These are phyloP conservation scores for Fraxinus americana DNA, from an alignment of 257 asterid species.

Conservation along the genomic window DNA sequence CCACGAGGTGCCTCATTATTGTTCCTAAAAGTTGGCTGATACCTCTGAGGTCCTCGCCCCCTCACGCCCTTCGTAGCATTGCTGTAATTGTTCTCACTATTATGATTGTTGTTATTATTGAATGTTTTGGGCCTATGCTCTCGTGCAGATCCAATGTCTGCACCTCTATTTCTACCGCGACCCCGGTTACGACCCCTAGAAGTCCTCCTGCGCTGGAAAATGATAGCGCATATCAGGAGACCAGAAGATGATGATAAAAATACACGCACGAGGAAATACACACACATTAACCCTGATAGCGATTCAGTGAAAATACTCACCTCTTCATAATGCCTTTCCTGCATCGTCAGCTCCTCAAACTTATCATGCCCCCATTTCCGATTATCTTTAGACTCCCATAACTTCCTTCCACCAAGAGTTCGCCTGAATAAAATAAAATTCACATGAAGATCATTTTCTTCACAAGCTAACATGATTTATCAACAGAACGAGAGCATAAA, in stretches of 20 bases:
- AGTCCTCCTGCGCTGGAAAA: slow-evolving; percentile 69
- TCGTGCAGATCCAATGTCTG: slow-evolving; percentile 54
- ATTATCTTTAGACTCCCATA: slow-evolving; percentile 95
- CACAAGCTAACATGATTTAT: neutral
- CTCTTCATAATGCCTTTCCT: slow-evolving; percentile 69
- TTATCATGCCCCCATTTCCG: slow-evolving; percentile 99
- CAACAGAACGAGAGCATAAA: neutral
- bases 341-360: slow-evolving; percentile 80
- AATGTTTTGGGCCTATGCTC: slow-evolving; percentile 57
- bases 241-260: slow-evolving; percentile 1
- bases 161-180: slow-evolving; percentile 66
- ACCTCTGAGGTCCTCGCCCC: slow-evolving; percentile 93
- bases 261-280: slow-evolving; percentile 3
- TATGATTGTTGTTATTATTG: slow-evolving; percentile 40
- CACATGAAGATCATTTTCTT: neutral
- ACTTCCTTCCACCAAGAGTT: slow-evolving; percentile 79
- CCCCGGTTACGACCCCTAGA: slow-evolving; percentile 75
- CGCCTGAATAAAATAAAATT: slow-evolving; percentile 53
- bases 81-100: slow-evolving; percentile 46
- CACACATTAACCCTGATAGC: slow-evolving; percentile 12
- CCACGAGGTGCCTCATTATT: slow-evolving; percentile 47
- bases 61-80: slow-evolving; percentile 63
- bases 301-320: slow-evolving; percentile 43
- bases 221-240: slow-evolving; percentile 16
- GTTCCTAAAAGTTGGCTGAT: slow-evolving; percentile 66